Percentiles rank a stretch among this genome's conserved stretches.
phyloP scores from a whole-genome alignment of 2,329 filamentous ascomycete genomes.

The Aureobasidium lini region DNA sequence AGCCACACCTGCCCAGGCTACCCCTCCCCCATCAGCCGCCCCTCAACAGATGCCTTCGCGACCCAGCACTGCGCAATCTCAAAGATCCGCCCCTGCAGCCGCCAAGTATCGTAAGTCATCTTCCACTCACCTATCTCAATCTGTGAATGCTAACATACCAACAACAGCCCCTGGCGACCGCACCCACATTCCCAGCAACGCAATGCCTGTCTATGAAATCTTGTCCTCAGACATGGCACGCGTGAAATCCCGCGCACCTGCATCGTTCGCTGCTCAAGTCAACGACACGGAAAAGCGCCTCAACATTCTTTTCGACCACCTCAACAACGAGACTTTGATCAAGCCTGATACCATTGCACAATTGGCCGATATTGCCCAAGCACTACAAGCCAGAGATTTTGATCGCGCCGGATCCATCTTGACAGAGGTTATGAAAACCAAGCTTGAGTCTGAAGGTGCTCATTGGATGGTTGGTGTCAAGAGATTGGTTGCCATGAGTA shows the following conservation, averaged over 20 bases:
- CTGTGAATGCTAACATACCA: conserved; percentile 18
- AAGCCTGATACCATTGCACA: conserved; percentile 68
- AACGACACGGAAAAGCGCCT: conserved; percentile 91
- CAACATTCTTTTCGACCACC: conserved; percentile 87
- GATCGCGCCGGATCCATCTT: conserved; percentile 39
- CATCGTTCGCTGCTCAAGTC: conserved; percentile 81
- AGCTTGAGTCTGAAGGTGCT: conserved; percentile 40
- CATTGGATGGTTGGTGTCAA: conserved; percentile 42
- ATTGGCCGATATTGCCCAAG: conserved; percentile 49
- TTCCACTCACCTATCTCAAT: background rate
- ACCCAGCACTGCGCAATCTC: conserved; percentile 44
- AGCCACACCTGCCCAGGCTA: conserved; percentile 35
- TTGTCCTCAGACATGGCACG: conserved; percentile 79
- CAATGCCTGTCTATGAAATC: conserved; percentile 73
- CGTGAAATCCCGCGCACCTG: conserved; percentile 75
- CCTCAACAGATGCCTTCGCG: conserved; percentile 25
- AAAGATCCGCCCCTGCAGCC: conserved; percentile 42
- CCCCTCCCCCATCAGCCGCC: conserved; percentile 21
- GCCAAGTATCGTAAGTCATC: conserved; percentile 60
- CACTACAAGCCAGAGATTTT: conserved; percentile 35
- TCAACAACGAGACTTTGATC: conserved; percentile 91
- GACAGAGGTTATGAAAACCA: conserved; percentile 40
- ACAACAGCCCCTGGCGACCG: conserved; percentile 57
- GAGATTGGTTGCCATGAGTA: conserved; percentile 33
- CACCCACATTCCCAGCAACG: conserved; percentile 72